Base-by-base conservation (phyloP, 2,329 filamentous ascomycete genomes). In the Lasiodiplodia sp. region DNA sequence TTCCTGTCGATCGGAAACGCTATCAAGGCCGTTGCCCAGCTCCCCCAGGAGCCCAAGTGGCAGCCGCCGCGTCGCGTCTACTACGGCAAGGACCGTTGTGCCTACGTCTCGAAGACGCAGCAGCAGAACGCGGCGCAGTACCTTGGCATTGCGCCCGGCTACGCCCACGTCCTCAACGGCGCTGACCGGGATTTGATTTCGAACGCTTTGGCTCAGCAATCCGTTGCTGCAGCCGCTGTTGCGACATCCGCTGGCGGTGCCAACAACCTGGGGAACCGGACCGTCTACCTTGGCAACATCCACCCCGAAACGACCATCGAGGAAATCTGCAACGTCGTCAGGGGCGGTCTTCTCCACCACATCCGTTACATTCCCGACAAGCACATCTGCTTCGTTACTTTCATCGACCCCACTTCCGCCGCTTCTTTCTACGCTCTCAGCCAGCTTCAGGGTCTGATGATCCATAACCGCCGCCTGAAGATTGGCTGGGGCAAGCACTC, bases 401-500 rank as follows among this genome's bases (percentile, higher is more conserved):
- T 99, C 82, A 98, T 99, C 80, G 96, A 99, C 77, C 96, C 96
- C 10, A 99, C 96, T 28, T 96, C 96, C 3, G 96, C 96, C 28
- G 96, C 96, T 51, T 97, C 95, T 0, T 99, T 99, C 85, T 99
- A 97, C 76, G 96, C 96, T 52, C 85, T 99, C 70, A 97, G 94
- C 87, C 98, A 98, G 82, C 86, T 99, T 34, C 96, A 99, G 79
- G 96, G 96, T 28, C 84, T 99, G 72, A 99, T 99, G 96, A 99
- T 99, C 75, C 96, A 99, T 84, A 99, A 99, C 83, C 90, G 96
- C 72, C 91, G 96, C 66, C 86, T 99, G 73, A 99, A 99, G 87
- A 97, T 99, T 79, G 96, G 96, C 72, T 99, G 96, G 96, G 96
- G 96, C 72, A 99, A 99, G 86, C 96, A 99, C 82, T 99, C 96